Evolutionary conservation across 768 basidiomycete species (phyloP).

Genomic region (Lyophyllum shimeji): DNA sequence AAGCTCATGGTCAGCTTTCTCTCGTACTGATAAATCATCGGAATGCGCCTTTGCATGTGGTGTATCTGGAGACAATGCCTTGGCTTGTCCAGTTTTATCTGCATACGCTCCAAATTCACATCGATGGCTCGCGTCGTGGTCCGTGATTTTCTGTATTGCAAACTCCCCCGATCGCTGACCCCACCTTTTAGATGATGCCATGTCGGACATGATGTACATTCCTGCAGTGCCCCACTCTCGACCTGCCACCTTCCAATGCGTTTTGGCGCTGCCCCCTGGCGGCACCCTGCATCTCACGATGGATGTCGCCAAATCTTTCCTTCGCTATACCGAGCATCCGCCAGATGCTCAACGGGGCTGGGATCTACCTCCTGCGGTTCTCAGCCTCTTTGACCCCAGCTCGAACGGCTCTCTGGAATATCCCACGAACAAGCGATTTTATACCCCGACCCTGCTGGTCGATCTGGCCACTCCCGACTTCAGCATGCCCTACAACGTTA

Average conservation of each 20-base stretch:
- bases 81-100: slow-evolving; percentile 90
- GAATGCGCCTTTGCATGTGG: slow-evolving; percentile 39
- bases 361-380: slow-evolving; percentile 88
- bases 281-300: slow-evolving; percentile 65
- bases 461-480: slow-evolving; percentile 99
- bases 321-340: slow-evolving; percentile 94
- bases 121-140: slow-evolving; percentile 50
- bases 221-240: slow-evolving; percentile 66
- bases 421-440: slow-evolving; percentile 46
- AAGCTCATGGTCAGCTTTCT: slow-evolving; percentile 73
- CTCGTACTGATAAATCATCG: slow-evolving; percentile 65
- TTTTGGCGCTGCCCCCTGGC: slow-evolving; percentile 67
- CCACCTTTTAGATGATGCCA: slow-evolving; percentile 50
- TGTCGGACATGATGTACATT: slow-evolving; percentile 66
- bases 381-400: slow-evolving; percentile 39
- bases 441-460: slow-evolving; percentile 79
- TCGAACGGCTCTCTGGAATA: slow-evolving; percentile 17
- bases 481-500: slow-evolving; percentile 99
- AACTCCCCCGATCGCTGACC: not conserved
- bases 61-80: slow-evolving; percentile 91
- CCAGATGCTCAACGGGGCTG: slow-evolving; percentile 95
- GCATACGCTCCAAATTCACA: slow-evolving; percentile 63
- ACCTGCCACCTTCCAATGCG: slow-evolving; percentile 76
- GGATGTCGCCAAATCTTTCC: slow-evolving; percentile 79
- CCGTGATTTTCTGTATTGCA: slow-evolving; percentile 16